Evolutionary conservation across 257 asterid species (phyloP).

Genomic region (Henckelia pumila): DNA sequence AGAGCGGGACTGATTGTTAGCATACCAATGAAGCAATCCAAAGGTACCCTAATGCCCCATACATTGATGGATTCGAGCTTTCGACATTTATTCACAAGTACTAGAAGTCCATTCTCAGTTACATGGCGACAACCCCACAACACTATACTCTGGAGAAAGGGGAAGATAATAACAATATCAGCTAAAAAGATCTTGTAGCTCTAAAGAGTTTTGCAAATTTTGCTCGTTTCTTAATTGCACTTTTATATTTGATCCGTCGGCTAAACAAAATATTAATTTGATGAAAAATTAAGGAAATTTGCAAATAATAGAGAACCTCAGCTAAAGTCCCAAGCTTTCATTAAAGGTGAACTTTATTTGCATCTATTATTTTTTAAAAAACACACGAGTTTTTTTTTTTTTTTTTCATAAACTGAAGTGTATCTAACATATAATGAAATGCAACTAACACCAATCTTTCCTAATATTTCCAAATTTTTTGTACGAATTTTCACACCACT

Average conservation of each 20-base stretch:
- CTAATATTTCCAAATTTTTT: not conserved
- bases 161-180: not conserved
- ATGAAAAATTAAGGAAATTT: not conserved
- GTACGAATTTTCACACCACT: not conserved
- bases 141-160: conserved; percentile 52
- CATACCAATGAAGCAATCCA: conserved; percentile 62
- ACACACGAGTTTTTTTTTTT: too few relatives aligned
- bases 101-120: conserved; percentile 72
- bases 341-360: too few relatives aligned
- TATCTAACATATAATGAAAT: not conserved
- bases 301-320: not conserved
- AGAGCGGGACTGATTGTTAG: conserved; percentile 78
- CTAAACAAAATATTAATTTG: too few relatives aligned
- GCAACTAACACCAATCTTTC: not conserved
- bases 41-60: conserved; percentile 78
- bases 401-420: not conserved
- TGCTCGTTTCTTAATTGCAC: not conserved
- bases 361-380: too few relatives aligned
- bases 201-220: not conserved
- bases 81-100: conserved; percentile 66
- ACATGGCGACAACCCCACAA: conserved; percentile 95
- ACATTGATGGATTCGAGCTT: conserved; percentile 76
- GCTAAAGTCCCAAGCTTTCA: not conserved
- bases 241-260: not conserved
- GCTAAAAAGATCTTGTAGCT: not conserved